These are phyloP conservation scores for Trichoderma sp. DNA, from an alignment of 2,329 filamentous ascomycete species.

Conservation along the genomic window DNA sequence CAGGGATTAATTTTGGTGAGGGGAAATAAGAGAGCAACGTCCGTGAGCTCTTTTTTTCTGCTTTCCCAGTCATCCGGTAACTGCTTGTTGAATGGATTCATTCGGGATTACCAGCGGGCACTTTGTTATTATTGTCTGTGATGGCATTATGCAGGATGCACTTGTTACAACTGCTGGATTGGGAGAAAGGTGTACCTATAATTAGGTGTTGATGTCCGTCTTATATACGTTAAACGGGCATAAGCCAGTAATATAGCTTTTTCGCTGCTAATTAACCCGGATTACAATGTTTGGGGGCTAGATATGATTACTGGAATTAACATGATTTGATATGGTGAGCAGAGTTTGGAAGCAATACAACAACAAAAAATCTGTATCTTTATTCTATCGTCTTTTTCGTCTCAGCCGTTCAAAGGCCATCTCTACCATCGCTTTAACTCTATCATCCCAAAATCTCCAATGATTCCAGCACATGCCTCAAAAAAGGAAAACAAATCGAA, in stretches of 20 bases:
- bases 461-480: background rate
- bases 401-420: background rate
- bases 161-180: background rate
- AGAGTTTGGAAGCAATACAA: background rate
- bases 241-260: background rate
- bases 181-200: background rate
- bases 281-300: background rate
- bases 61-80: background rate
- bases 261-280: background rate
- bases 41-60: background rate
- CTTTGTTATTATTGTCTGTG: background rate
- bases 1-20: background rate
- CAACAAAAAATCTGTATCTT: background rate
- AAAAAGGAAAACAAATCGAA: background rate
- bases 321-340: background rate
- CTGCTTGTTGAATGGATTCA: background rate
- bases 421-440: background rate
- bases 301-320: background rate
- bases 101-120: background rate
- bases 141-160: background rate
- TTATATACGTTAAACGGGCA: background rate
- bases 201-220: background rate
- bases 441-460: background rate
- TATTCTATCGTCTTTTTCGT: background rate
- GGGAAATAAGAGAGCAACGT: background rate